Evolutionary conservation across 345 rosid species (phyloP).

Genomic region (Combretum micranthum): DNA sequence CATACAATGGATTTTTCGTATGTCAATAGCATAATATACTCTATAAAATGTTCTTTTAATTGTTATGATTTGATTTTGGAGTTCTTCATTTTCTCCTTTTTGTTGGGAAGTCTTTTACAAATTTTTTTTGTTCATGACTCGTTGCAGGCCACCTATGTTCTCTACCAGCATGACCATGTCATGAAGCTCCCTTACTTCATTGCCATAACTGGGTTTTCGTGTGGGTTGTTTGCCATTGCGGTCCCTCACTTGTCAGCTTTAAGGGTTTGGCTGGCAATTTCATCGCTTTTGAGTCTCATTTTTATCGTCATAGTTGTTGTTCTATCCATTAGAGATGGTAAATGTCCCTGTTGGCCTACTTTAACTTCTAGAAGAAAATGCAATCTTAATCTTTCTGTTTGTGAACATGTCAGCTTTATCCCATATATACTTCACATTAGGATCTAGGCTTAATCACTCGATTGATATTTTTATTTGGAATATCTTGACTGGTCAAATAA

Average conservation of each 20-base stretch:
- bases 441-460: no score
- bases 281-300: slow-evolving; percentile 59
- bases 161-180: slow-evolving; percentile 30
- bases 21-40: no score
- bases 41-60: no score
- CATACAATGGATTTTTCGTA: no score
- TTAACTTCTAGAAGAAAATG: no score
- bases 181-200: slow-evolving; percentile 59
- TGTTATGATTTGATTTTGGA: no score
- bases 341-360: not conserved
- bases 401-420: no score
- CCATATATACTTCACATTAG: no score
- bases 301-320: slow-evolving; percentile 51
- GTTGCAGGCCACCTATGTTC: slow-evolving; percentile 55
- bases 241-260: slow-evolving; percentile 85
- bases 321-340: slow-evolving; percentile 69
- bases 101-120: not conserved
- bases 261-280: slow-evolving; percentile 78
- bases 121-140: not conserved
- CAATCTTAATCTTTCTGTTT: no score
- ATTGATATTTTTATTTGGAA: no score
- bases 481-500: no score
- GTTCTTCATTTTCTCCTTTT: not conserved
- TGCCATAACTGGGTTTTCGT: slow-evolving; percentile 41
- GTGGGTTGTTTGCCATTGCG: slow-evolving; percentile 66